These are phyloP conservation scores for Diplodia scrobiculata DNA, from an alignment of 2,329 filamentous ascomycete genomes.

Conservation along the genomic window DNA sequence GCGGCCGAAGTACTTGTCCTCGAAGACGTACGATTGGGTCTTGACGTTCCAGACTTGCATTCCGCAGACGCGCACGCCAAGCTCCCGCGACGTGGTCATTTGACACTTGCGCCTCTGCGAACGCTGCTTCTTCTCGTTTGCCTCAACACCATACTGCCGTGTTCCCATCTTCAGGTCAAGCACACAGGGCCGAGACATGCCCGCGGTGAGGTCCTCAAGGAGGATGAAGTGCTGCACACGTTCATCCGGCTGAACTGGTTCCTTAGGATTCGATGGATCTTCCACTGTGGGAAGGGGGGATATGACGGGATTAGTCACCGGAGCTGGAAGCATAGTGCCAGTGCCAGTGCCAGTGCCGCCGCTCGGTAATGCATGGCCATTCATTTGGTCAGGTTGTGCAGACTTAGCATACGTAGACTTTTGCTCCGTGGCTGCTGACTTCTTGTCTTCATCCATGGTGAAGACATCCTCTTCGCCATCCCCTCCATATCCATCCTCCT, in stretches of 20 bases:
- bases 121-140: constrained; percentile 84
- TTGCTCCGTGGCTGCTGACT: constrained; percentile 27
- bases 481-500: constrained; percentile 82
- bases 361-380: constrained; percentile 3
- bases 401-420: not conserved
- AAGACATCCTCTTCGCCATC: constrained; percentile 75
- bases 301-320: constrained; percentile 30
- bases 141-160: constrained; percentile 92
- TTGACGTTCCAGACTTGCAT: constrained; percentile 94
- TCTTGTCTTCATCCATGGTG: constrained; percentile 61
- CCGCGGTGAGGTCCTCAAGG: constrained; percentile 90
- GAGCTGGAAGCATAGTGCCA: constrained; percentile 42
- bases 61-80: constrained; percentile 91
- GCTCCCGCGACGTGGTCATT: constrained; percentile 83
- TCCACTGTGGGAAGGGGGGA: constrained; percentile 30
- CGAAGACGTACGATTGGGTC: constrained; percentile 83
- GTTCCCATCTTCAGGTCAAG: constrained; percentile 99
- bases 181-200: constrained; percentile 95
- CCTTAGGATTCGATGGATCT: constrained; percentile 48
- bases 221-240: constrained; percentile 91
- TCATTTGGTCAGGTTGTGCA: constrained; percentile 7
- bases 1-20: constrained; percentile 96
- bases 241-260: constrained; percentile 53
- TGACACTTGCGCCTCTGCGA: constrained; percentile 93
- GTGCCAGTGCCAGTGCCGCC: constrained; percentile 33